Base-by-base conservation (phyloP, 2,329 filamentous ascomycete genomes). In the Pseudogymnoascus sp. region DNA sequence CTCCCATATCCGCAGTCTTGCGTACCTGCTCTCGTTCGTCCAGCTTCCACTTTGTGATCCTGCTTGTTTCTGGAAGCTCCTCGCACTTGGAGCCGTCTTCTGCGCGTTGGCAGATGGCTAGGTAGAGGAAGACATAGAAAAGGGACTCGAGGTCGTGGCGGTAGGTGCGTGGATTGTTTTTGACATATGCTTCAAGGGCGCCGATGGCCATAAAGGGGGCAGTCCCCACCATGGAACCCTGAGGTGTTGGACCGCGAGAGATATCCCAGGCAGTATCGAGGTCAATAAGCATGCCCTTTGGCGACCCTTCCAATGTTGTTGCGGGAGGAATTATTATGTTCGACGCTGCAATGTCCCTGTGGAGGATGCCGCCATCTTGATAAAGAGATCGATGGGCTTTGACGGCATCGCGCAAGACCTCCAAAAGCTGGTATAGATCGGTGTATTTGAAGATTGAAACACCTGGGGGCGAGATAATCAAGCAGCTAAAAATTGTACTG, bases 121-220 rank as follows among this genome's bases (percentile, higher is more conserved):
- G 57, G 65, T 64, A 68, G 0, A 68, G 62, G 34, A 66, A 65
- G 52, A 66, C 66, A 38, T 67, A 67, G 52, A 68, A 61, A 45
- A 66, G 67, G 1, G 65, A 68, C 60, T 66, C 67, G 6, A 68
- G 58, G 38, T 66, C 67, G 52, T 68, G 65, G 0, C 66, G 65
- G 60, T 68, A 67, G 21, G 63, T 68, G 61, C 66, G 65, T 2
- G 23, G 9, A 52, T 64, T 58, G 6, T 61, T 59, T 33, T 2
- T 13, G 15, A 37, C n/a, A n/a, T 37, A 18, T 37, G 34, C 34
- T 3, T 37, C 34, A 1, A 38, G 35, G 19, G 35, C 35, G 15
- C 35, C 35, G 35, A 38, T 38, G 4, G 35, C 35, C 35, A 38
- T 38, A 15, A 19, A 38, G 15, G 35, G 35, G 4, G 35, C 13